Base-by-base conservation (phyloP, 2,329 filamentous ascomycete genomes). In the Clonostachys solani region DNA sequence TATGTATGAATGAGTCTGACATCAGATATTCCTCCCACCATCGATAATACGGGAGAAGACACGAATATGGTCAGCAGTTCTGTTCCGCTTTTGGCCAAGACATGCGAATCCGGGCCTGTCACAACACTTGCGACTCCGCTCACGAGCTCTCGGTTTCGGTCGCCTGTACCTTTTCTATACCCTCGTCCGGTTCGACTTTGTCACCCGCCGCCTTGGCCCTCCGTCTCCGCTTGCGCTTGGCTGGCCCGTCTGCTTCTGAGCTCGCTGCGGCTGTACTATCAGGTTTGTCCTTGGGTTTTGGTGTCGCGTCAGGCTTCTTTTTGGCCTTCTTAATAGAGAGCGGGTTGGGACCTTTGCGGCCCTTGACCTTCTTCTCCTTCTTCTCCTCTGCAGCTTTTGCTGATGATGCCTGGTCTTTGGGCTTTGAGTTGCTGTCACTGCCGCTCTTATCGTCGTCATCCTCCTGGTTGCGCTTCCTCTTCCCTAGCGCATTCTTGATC, bases 281-380 rank as follows among this genome's bases (percentile, higher is more conserved):
- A 59, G 57, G 54, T 66, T 67, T 52, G 65, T 54, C 33, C 51
- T 62, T 68, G 36, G 64, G 58, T 54, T 67, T 71, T 54, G 49
- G 49, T 51, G 46, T n/a, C 35, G 43, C 47, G 38, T 52, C 36
- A 17, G 53, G 43, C 49, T 65, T 61, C 60, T 80, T 81, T 71
- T 86, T 87, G 29, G 77, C 54, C 68, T 88, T 89, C 71, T 86
- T 86, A 45, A 87, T 73, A 44, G 84, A 79, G 46, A 90, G 66
- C 9, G 86, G 86, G 62, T 90, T 90, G 2, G 84, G 85, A 17
- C 78, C 82, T 61, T 87, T 89, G 5, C 75, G 77, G 2, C 84
- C 86, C 49, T 76, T 78, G 18, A 60, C 61, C 59, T 76, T 79
- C 63, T 83, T 77, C 58, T 73, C 73, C 59, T 66, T 69, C 49